A percentile compares a stretch with the other conserved stretches of the same genome.
phyloP scores from a whole-genome alignment of 768 basidiomycete genomes.

The Trametes sanguinea region DNA sequence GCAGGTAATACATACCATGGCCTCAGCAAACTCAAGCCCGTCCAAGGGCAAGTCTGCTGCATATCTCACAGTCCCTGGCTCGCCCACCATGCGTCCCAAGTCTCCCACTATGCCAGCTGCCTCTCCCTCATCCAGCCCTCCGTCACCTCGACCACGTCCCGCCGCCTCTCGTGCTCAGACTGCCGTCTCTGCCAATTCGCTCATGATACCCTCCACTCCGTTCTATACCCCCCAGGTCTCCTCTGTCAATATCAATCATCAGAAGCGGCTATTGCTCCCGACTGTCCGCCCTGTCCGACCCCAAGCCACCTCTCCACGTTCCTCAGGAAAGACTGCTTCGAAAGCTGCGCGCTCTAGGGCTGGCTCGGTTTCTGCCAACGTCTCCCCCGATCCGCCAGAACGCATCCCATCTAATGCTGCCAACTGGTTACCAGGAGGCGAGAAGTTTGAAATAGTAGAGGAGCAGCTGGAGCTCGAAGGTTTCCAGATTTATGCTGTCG shows the following conservation, averaged over 20 bases:
- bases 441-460: conserved; percentile 51
- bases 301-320: conserved; percentile 9
- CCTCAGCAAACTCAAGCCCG: conserved; percentile 5
- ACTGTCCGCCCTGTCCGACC: conserved; percentile 25
- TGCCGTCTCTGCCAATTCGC: conserved; percentile 9
- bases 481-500: conserved; percentile 85
- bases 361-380: conserved; percentile 26
- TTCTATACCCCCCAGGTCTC: conserved; percentile 25
- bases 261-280: conserved; percentile 29
- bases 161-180: conserved; percentile 19
- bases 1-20: conserved; percentile 7
- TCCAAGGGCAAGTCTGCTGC: conserved; percentile 11
- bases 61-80: conserved; percentile 7
- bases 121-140: conserved; percentile 7
- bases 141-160: conserved; percentile 9
- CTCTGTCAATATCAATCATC: conserved; percentile 12
- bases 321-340: conserved; percentile 20
- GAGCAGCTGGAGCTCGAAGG: conserved; percentile 54
- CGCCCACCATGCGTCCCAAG: conserved; percentile 13
- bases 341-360: conserved; percentile 27
- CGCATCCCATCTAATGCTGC: conserved; percentile 19
- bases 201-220: conserved; percentile 16
- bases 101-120: conserved; percentile 16
- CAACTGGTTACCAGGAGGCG: conserved; percentile 46
- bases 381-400: conserved; percentile 21